Evolutionary conservation across 768 basidiomycete genomes (phyloP), one percentile per base, ranked within the genome.

Genomic region (Amanita rimosa): DNA sequence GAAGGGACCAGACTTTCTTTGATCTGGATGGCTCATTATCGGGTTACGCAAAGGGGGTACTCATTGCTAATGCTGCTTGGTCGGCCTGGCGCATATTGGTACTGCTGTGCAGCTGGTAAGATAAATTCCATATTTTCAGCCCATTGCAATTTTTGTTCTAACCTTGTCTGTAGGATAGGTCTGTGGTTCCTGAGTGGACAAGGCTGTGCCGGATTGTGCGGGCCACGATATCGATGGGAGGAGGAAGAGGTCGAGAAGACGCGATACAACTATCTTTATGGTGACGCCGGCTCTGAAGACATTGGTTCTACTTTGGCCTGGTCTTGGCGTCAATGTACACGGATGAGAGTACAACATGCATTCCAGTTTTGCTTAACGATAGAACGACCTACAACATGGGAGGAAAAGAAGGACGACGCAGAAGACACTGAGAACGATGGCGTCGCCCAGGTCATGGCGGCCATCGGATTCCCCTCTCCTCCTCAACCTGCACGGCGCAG

Each of bases 171-270:
- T 55, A 87, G 86, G 77, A 61, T 86, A 44, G 84, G 83, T 41
- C 72, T 94, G 14, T 92, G 88, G 87, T 58, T 84, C 46, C 65
- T 86, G 55, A 86, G 84, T 41, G 85, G 81, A 38, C 75, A 86
- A 50, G 77, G 78, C 50, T 85, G 83, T 41, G 88, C 79, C 43
- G 87, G 89, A n/a, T 60, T 91, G 13, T 88, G 86, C 62, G 89
- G 89, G 38, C 89, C 89, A 8, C 78, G 85, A 11, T 78, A 81
- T 57, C 73, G 83, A 53, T 89, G 86, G 89, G 88, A 91, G 59
- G 89, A 91, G 66, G 77, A 83, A 44, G 79, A 80, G 22, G 71
- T 68, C 13, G 82, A 84, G 58, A 83, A 83, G 67, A 68, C 68
- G 2, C 60, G 69, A 36, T 61, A 43, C 29, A 49, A 29, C 34